Evolutionary conservation across 768 basidiomycete species (phyloP), one percentile per base, ranked within the genome.

Genomic region (Amanita muscaria): DNA sequence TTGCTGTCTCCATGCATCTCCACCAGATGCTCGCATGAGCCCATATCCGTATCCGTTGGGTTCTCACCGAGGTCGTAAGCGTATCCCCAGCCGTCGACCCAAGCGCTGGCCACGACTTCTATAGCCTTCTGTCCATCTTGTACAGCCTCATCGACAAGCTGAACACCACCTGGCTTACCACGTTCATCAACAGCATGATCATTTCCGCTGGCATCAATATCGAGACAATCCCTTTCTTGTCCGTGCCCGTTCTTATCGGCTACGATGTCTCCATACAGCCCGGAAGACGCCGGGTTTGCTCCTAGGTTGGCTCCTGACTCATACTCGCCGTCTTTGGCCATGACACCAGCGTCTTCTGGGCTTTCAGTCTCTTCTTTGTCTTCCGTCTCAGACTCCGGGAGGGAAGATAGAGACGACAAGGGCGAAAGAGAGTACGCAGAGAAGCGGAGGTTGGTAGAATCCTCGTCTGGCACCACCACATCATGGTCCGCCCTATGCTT

Each of bases 111-210:
- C 30, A 22, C 41, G 31, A 23, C 31, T n/a, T n/a, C n/a, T n/a
- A n/a, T n/a, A n/a, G n/a, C n/a, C 30, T 42, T 23, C 29, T 24
- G 21, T 21, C 30, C 41, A 23, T 42, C n/a, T 22, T 42, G 31
- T 42, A 42, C 41, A 32, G 41, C 32, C 10, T 42, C 11, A n/a
- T 34, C 31, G 15, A 31, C 21, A 14, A 10, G 9, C 15, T 22
- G 41, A 33, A 23, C n/a, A 42, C 25, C 44, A 39, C 39, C 44
- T 6, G 18, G 22, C 37, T 39, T 39, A 46, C 37, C 44, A 29
- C 16, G 12, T 15, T 38, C 23, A 25, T 15, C 35, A 30, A 38
- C 35, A 3, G 1, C 35, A 15, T 21, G 7, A 15, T 12, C 42
- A 32, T n/a, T 15, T 19, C 33, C 33, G 30, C 25, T 36, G 22